Base-by-base conservation (phyloP, 2,329 filamentous ascomycete genomes). In the Colletotrichum costaricense region DNA sequence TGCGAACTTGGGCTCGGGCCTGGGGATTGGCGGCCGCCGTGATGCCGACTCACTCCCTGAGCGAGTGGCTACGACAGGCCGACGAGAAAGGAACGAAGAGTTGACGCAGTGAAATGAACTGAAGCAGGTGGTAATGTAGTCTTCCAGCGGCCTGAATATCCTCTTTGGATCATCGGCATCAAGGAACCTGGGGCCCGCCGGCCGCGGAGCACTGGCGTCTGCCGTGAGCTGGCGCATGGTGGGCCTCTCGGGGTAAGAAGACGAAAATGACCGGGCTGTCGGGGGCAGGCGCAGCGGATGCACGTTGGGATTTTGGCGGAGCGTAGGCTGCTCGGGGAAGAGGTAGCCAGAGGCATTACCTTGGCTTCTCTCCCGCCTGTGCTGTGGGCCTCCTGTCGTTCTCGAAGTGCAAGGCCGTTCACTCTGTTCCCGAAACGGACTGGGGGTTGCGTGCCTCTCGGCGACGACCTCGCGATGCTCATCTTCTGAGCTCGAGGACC, bases 91-190 rank as follows among this genome's bases (percentile, higher is more conserved):
- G 79, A 98, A 98, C 0, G 95, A 95, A 16, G 85, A 86, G 80
- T 97, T 97, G n/a, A 98, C 82, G 75, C 89, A 92, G 65, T 93
- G 88, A 76, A 91, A 91, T 0, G 92, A 91, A 67, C 89, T 88
- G 77, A 97, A 94, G 76, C 89, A 93, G 24, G 84, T 81, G 63
- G 91, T 84, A 54, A 98, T 88, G 78, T 97, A 96, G 74, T 95
- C 93, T 82, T 97, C 94, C 16, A 98, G 80, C 5, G 88, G 88
- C 73, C 90, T 92, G 81, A 98, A 98, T 12, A 96, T 90, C 49
- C 85, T 86, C 78, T 88, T 91, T 3, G 87, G 82, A 4, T 86
- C 87, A 55, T 76, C 72, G 19, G 76, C 76, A 1, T 69, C 76
- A 60, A 72, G 52, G 59, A 75, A 65, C 59, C 68, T 55, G 55